These are phyloP conservation scores for Mycena polygramma DNA, from an alignment of 768 basidiomycete genomes.

Conservation along the genomic window DNA sequence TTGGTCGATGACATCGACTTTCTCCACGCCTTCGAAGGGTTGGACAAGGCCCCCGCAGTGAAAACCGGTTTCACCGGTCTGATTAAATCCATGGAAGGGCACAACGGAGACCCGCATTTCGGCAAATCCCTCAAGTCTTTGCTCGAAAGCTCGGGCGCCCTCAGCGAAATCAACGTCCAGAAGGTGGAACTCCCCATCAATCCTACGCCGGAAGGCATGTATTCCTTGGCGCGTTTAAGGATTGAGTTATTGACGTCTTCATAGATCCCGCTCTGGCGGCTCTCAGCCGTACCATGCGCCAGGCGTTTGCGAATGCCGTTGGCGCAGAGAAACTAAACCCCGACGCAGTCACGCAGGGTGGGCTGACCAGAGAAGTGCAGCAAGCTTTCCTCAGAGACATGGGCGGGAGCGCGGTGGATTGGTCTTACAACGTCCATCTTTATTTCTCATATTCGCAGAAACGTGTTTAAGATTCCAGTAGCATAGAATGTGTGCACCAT, in stretches of 20 bases:
- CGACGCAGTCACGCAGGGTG: constrained; percentile 13
- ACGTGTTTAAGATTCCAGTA: background rate
- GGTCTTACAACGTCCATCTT: constrained; percentile 18
- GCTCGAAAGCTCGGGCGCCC: constrained; percentile 14
- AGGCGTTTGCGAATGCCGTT: constrained; percentile 17
- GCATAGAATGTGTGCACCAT: background rate
- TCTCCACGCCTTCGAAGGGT: constrained; percentile 22
- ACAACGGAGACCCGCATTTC: constrained; percentile 23
- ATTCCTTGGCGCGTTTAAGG: background rate
- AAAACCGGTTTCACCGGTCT: constrained; percentile 19
- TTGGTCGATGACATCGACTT: constrained; percentile 40
- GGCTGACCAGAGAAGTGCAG: constrained; percentile 21
- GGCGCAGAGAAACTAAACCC: constrained; percentile 25
- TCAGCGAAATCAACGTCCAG: constrained; percentile 17
- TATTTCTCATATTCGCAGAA: constrained; percentile 27
- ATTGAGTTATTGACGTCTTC: background rate
- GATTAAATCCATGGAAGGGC: constrained; percentile 25
- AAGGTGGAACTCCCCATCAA: constrained; percentile 12
- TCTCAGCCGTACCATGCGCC: constrained; percentile 20
- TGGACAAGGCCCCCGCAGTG: constrained; percentile 20
- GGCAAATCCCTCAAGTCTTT: constrained; percentile 11
- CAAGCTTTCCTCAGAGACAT: constrained; percentile 20
- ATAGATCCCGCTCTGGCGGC: constrained; percentile 18
- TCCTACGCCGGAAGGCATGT: constrained; percentile 3
- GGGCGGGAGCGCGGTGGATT: constrained; percentile 18